phyloP scores from a whole-genome alignment of 805 yeast genomes.

The Geotrichum ghanense region DNA sequence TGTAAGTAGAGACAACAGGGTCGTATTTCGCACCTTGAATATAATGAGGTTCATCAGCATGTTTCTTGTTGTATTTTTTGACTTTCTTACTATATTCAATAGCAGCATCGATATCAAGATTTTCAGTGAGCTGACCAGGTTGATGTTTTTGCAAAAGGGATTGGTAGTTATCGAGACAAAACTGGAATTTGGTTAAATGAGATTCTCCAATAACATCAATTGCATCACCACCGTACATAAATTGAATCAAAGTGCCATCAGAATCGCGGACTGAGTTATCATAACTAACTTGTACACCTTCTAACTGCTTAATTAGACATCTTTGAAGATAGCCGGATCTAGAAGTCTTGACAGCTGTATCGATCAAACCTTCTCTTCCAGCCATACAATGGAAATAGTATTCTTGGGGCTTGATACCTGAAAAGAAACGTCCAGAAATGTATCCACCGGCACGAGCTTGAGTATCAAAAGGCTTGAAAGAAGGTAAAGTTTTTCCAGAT shows the following conservation, averaged over 20 bases:
- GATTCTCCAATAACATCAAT: slow-evolving; percentile 91
- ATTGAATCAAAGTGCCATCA: slow-evolving; percentile 88
- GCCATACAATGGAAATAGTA: slow-evolving; percentile 99
- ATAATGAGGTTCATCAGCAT: slow-evolving; percentile 50
- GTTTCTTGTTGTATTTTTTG: slow-evolving; percentile 51
- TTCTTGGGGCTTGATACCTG: slow-evolving; percentile 97
- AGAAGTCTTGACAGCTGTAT: slow-evolving; percentile 97
- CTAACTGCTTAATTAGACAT: slow-evolving; percentile 95
- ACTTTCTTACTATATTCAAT: slow-evolving; percentile 70
- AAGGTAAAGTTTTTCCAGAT: slow-evolving; percentile 92
- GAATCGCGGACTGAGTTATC: slow-evolving; percentile 94
- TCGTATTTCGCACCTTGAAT: slow-evolving; percentile 59
- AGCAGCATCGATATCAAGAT: slow-evolving; percentile 79
- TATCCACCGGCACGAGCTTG: slow-evolving; percentile 98
- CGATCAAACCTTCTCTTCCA: slow-evolving; percentile 99
- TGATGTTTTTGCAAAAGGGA: slow-evolving; percentile 77
- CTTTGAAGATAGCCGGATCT: slow-evolving; percentile 97
- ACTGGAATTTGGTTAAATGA: slow-evolving; percentile 84
- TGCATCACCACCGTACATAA: slow-evolving; percentile 96
- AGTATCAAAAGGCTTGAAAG: slow-evolving; percentile 93
- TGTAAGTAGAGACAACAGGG: slow-evolving; percentile 75
- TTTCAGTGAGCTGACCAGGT: slow-evolving; percentile 58
- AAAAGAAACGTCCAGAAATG: slow-evolving; percentile 91
- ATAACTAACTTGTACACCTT: slow-evolving; percentile 89
- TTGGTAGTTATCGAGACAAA: slow-evolving; percentile 85